Evolutionary conservation across 169 alveolate genomes (phyloP), one percentile per base, ranked within the genome.

Genomic region (Amoebophrya sp.): DNA sequence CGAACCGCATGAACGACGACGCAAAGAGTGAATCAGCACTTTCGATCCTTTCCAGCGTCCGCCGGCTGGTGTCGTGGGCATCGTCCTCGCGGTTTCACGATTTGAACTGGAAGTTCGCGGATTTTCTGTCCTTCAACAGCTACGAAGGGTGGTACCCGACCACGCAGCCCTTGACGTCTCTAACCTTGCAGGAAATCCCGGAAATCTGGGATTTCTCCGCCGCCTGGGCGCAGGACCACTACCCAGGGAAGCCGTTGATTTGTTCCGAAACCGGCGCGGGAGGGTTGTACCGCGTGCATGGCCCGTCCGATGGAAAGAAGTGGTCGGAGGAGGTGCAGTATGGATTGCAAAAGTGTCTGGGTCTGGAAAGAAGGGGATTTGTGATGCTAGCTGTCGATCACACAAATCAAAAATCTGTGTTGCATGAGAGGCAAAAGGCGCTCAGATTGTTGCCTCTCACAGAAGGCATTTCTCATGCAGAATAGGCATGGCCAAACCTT

Each of bases 271-370:
- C 32, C 83, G 83, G 83, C 35, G 83, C 83, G 29, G 83, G 83
- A 25, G 83, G 83, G 32, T 7, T 66, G 7, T 66, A 7, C 83
- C 32, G 83, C 29, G 10, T 7, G 35, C 83, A 66, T 25, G 83
- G 83, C 39, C 83, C 83, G 83, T 12, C 35, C 83, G 83, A 66
- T 25, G 83, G 83, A 2, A 3, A 66, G 35, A 66, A 66, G 35
- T 66, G 83, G 83, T 7, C 83, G 38, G 83, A 66, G 83, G 83
- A 66, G 35, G 83, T 66, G 83, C 83, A n/a, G n/a, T n/a, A n/a
- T n/a, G n/a, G n/a, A n/a, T n/a, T n/a, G n/a, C n/a, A n/a, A n/a
- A n/a, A n/a, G n/a, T n/a, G n/a, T n/a, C n/a, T n/a, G n/a, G n/a
- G n/a, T n/a, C n/a, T n/a, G n/a, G n/a, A n/a, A n/a, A n/a, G n/a